These are phyloP conservation scores for Cladosporium cucumerinum DNA, from an alignment of 2,329 filamentous ascomycete species.

Conservation along the genomic window DNA sequence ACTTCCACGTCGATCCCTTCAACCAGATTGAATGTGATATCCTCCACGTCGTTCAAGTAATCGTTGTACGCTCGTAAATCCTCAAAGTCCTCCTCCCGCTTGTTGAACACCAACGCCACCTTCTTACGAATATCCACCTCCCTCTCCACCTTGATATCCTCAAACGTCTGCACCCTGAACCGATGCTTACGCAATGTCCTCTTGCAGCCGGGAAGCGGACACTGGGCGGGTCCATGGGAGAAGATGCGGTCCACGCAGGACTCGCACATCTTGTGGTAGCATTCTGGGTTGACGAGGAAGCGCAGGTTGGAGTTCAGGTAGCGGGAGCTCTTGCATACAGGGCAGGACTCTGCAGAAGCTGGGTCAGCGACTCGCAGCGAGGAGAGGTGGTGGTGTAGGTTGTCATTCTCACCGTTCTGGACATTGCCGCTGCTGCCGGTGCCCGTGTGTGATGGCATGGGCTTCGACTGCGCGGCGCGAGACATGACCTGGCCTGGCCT, in stretches of 20 bases:
- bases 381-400: constrained; percentile 13
- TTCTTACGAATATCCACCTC: constrained; percentile 88
- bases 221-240: constrained; percentile 83
- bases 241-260: constrained; percentile 95
- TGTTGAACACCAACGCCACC: constrained; percentile 77
- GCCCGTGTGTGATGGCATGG: constrained; percentile 25
- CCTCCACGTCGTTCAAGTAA: constrained; percentile 90
- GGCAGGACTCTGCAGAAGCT: constrained; percentile 68
- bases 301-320: constrained; percentile 93
- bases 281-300: constrained; percentile 96
- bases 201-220: constrained; percentile 83
- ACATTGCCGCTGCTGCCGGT: constrained; percentile 17
- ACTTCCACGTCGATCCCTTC: constrained; percentile 65
- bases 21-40: constrained; percentile 84
- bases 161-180: constrained; percentile 87
- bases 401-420: constrained; percentile 32
- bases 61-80: constrained; percentile 81
- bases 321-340: constrained; percentile 92
- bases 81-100: constrained; percentile 86
- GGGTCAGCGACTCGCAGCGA: constrained; percentile 20
- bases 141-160: constrained; percentile 80
- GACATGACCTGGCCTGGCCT: constrained; percentile 32
- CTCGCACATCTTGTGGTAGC: constrained; percentile 98
- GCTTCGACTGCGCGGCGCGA: constrained; percentile 30
- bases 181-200: constrained; percentile 79